Conservation (phyloP, 208 protist genomes). For the Acanthamoeba lenticulata region DNA sequence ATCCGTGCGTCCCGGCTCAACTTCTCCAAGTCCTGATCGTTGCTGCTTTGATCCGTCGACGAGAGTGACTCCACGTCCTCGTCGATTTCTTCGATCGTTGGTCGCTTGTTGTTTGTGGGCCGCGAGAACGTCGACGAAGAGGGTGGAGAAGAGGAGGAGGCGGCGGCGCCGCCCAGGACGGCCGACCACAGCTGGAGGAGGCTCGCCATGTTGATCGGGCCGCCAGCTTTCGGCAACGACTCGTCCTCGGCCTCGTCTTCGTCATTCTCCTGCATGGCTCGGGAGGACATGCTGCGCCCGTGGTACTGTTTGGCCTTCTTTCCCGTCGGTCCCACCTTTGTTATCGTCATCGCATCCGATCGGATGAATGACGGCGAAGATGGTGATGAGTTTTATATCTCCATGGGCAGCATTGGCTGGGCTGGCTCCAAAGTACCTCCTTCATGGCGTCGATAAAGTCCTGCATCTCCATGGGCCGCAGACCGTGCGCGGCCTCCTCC, state of each 20-base stretch:
- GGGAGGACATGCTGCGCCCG: background rate
- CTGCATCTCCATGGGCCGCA: constrained; percentile 27
- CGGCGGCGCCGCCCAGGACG: background rate
- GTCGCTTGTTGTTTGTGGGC: background rate
- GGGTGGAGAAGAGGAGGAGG: background rate
- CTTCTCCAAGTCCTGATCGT: background rate
- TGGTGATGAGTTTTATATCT: too few species aligned
- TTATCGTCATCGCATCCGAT: background rate
- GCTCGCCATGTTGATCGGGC: background rate
- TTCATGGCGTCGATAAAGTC: constrained; percentile 57
- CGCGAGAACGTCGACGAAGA: background rate
- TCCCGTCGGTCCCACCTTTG: background rate
- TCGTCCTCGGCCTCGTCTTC: background rate
- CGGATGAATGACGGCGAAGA: background rate
- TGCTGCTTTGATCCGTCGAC: too few species aligned
- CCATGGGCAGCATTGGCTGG: too few species aligned
- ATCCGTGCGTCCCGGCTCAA: background rate
- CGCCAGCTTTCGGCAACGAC: background rate
- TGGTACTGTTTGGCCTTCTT: constrained; percentile 9
- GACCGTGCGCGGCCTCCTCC: background rate
- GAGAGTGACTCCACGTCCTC: background rate
- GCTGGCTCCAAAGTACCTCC: too few species aligned
- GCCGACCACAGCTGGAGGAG: background rate
- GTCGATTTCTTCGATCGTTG: background rate
- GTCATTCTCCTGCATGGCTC: background rate